A percentile compares a stretch with the other conserved stretches of the same genome.
These are phyloP conservation scores for Stentor roeselii DNA, from an alignment of 73 alveolate genomes.

Conservation along the genomic window DNA sequence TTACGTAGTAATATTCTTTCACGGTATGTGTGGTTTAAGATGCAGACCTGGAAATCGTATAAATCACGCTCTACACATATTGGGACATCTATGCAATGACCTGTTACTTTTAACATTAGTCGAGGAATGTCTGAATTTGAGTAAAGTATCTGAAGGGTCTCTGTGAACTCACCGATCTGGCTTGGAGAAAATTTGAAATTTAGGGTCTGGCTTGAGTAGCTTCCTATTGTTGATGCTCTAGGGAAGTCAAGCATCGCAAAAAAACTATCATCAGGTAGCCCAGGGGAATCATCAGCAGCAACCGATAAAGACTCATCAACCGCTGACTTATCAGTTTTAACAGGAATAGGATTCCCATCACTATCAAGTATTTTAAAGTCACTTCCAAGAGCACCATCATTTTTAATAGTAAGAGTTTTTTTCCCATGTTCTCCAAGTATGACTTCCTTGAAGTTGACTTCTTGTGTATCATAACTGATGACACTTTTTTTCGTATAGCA, in stretches of 20 bases:
- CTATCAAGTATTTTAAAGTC: constrained; percentile 57
- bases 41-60: constrained; percentile 83
- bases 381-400: constrained; percentile 87
- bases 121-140: constrained; percentile 75
- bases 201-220: constrained; percentile 73
- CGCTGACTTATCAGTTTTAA: constrained; percentile 47
- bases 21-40: constrained; percentile 87
- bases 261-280: constrained; percentile 23
- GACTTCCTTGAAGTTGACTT: constrained; percentile 90
- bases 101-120: constrained; percentile 57
- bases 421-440: constrained; percentile 87
- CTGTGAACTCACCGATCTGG: constrained; percentile 64
- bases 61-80: constrained; percentile 85
- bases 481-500: constrained; percentile 92
- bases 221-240: constrained; percentile 59
- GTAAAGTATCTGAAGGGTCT: constrained; percentile 66
- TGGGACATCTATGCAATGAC: constrained; percentile 95
- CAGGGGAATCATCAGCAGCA: constrained; percentile 18
- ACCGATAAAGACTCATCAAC: constrained; percentile 27
- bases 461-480: constrained; percentile 67
- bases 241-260: constrained; percentile 53
- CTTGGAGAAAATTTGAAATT: constrained; percentile 77
- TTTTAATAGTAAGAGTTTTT: constrained; percentile 62
- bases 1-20: constrained; percentile 89
- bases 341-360: constrained; percentile 61